phyloP scores from a whole-genome alignment of 768 basidiomycete genomes.

The Calvatia gigantea region DNA sequence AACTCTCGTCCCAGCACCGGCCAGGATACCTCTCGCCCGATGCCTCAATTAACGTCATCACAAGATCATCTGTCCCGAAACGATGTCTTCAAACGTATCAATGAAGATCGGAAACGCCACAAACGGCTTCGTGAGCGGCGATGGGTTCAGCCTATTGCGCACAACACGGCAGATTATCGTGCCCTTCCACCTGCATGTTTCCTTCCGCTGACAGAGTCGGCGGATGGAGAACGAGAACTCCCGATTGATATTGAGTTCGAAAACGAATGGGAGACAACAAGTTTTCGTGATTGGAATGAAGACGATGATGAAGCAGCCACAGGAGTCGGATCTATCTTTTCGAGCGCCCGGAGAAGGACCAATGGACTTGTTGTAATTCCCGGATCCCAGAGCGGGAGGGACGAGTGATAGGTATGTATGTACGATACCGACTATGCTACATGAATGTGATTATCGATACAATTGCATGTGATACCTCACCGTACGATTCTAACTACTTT shows the following conservation, averaged over 20 bases:
- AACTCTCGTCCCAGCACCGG: conserved; percentile 35
- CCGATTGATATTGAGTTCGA: conserved; percentile 84
- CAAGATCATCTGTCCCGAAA: conserved; percentile 43
- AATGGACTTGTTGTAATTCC: too few species aligned
- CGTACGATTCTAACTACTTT: conserved; percentile 27
- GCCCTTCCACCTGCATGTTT: conserved; percentile 53
- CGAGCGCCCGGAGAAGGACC: too few species aligned
- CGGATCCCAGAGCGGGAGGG: conserved; percentile 39
- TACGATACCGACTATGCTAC: not conserved
- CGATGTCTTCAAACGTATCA: conserved; percentile 81
- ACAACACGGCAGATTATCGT: conserved; percentile 39
- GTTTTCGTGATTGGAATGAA: conserved; percentile 91
- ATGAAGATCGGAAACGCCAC: conserved; percentile 89
- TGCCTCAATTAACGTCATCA: conserved; percentile 13
- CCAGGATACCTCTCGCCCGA: conserved; percentile 13
- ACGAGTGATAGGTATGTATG: too few species aligned
- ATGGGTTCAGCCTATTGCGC: conserved; percentile 79
- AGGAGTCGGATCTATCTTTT: conserved; percentile 72
- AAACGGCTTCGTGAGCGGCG: conserved; percentile 87
- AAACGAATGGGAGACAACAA: conserved; percentile 86
- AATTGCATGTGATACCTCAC: not conserved
- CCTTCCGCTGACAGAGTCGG: conserved; percentile 50
- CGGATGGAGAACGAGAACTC: conserved; percentile 54
- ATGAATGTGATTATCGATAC: not conserved
- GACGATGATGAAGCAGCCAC: conserved; percentile 75